Evolutionary conservation across 176 grass and related monocot species (phyloP).

Genomic region (Lolium multiflorum): DNA sequence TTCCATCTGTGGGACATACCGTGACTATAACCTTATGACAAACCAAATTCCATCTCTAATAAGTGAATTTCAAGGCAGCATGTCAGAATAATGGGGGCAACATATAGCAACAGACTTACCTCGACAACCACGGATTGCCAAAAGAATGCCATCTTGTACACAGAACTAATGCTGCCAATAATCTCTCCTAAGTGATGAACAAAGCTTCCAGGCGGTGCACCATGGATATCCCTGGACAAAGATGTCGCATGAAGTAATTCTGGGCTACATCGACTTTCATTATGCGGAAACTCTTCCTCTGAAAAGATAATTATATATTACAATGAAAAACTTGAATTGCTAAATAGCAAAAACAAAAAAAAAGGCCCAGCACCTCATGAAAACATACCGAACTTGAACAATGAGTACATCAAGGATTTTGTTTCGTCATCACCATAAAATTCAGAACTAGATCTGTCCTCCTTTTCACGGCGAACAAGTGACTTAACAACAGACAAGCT

Average conservation of each 20-base stretch:
- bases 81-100: conserved; percentile 2
- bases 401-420: conserved; percentile 62
- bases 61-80: background rate
- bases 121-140: conserved; percentile 73
- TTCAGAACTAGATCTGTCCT: conserved; percentile 65
- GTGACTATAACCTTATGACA: conserved; percentile 5
- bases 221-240: conserved; percentile 69
- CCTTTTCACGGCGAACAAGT: conserved; percentile 88
- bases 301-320: conserved; percentile 53
- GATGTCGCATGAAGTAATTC: conserved; percentile 48
- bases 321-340: conserved; percentile 35
- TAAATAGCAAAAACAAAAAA: background rate
- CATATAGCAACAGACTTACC: conserved; percentile 54
- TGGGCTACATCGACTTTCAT: conserved; percentile 40
- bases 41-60: conserved; percentile 7
- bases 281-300: conserved; percentile 58
- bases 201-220: conserved; percentile 91
- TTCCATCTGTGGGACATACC: conserved; percentile 24
- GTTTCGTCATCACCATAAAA: conserved; percentile 76
- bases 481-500: conserved; percentile 92
- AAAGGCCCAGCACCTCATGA: background rate
- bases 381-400: conserved; percentile 82
- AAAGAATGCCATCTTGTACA: conserved; percentile 88
- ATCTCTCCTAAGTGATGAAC: conserved; percentile 69
- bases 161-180: conserved; percentile 77